A percentile compares a stretch with the other conserved stretches of the same genome.
Conservation (phyloP, 2,329 filamentous ascomycete genomes). For the Alternaria sp. region DNA sequence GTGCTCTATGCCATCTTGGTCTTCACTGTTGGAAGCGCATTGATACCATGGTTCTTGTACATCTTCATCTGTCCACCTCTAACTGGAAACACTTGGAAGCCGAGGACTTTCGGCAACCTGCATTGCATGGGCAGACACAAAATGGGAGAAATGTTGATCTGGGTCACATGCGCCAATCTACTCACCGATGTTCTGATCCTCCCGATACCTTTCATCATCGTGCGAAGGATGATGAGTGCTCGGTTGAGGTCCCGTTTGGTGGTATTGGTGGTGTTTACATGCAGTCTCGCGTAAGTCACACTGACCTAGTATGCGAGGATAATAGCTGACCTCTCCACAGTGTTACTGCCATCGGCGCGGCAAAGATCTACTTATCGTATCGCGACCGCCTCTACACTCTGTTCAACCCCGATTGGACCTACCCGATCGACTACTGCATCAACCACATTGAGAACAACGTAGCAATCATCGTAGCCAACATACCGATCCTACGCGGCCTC, state of each 20-base stretch:
- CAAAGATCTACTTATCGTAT: constrained; percentile 51
- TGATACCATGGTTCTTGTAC: constrained; percentile 48
- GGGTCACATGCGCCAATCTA: constrained; percentile 51
- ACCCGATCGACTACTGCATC: constrained; percentile 50
- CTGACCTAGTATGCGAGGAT: background rate
- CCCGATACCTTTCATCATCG: constrained; percentile 51
- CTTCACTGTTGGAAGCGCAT: constrained; percentile 44
- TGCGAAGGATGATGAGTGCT: constrained; percentile 50
- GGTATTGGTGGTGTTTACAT: constrained; percentile 49
- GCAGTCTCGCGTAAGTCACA: constrained; percentile 46
- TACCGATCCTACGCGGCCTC: constrained; percentile 50
- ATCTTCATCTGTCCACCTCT: constrained; percentile 50
- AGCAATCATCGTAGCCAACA: constrained; percentile 51
- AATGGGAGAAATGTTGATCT: constrained; percentile 49
- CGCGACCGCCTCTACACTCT: constrained; percentile 48
- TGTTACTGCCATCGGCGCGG: constrained; percentile 49
- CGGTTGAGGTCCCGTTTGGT: constrained; percentile 47
- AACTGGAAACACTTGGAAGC: constrained; percentile 50
- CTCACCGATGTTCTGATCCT: constrained; percentile 51
- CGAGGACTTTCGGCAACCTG: constrained; percentile 47
- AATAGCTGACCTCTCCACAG: constrained; percentile 22
- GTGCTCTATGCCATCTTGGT: constrained; percentile 47
- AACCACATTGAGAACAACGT: constrained; percentile 52
- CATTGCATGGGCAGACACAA: constrained; percentile 47
- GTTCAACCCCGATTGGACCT: constrained; percentile 51